These are phyloP conservation scores for Tritrichomonas musculus DNA, from an alignment of 208 protist species.

Conservation along the genomic window DNA sequence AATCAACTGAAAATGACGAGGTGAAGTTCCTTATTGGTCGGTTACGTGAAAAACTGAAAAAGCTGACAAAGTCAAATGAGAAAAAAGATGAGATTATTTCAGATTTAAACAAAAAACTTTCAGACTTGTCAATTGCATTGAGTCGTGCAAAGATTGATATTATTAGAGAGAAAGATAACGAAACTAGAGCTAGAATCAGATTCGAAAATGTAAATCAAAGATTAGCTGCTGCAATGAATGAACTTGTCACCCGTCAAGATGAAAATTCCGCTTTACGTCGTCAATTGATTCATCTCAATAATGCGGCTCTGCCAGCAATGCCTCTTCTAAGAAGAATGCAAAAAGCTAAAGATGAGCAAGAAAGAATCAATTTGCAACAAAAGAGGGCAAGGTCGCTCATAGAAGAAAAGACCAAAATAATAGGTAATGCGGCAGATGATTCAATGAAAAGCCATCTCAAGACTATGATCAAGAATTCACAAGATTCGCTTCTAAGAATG, in stretches of 20 bases:
- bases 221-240: neutral
- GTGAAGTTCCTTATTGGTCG: neutral
- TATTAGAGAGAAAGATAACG: neutral
- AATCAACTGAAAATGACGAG: neutral
- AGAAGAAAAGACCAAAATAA: no score
- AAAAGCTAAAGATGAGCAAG: neutral
- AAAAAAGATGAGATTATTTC: neutral
- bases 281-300: no score
- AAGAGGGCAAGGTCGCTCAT: neutral
- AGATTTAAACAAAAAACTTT: neutral
- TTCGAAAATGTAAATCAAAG: neutral
- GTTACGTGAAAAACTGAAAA: neutral
- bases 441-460: neutral
- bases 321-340: neutral
- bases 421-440: neutral
- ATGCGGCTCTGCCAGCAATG: neutral
- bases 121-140: neutral
- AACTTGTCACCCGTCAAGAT: neutral
- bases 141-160: neutral
- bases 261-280: neutral
- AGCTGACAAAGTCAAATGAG: neutral
- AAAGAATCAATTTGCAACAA: neutral
- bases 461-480: neutral
- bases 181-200: neutral
- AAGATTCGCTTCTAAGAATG: neutral